Evolutionary conservation across 169 alveolate genomes (phyloP).

Genomic region (Cryptosporidium felis): DNA sequence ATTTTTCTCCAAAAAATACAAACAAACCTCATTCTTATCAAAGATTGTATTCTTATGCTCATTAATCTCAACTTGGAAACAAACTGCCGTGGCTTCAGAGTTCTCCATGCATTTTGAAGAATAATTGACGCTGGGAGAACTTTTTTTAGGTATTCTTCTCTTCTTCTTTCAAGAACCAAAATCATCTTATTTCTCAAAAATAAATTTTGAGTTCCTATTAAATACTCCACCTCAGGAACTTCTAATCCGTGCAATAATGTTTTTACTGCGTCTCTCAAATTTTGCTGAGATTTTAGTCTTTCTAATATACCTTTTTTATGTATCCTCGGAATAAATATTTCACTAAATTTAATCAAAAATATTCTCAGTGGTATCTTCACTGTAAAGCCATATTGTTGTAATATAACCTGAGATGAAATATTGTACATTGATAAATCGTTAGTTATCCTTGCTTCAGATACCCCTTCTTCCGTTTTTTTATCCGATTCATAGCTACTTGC

Average conservation of each 20-base stretch:
- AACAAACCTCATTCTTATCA: constrained; percentile 52
- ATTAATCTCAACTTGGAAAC: constrained; percentile 13
- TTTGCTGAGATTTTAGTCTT: constrained; percentile 16
- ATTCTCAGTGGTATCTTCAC: constrained; percentile 43
- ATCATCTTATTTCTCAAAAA: constrained; percentile 58
- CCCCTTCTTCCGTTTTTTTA: constrained; percentile 35
- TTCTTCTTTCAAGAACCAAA: constrained; percentile 57
- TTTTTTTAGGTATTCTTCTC: constrained; percentile 58
- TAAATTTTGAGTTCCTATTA: constrained; percentile 40
- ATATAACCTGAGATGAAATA: constrained; percentile 47
- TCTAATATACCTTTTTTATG: constrained; percentile 62
- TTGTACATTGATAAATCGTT: constrained; percentile 34
- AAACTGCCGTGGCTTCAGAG: constrained; percentile 45
- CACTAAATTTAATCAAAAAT: constrained; percentile 54
- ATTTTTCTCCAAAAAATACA: constrained; percentile 20
- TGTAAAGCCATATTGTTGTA: constrained; percentile 60
- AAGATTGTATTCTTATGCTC: constrained; percentile 65
- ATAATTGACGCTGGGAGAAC: constrained; percentile 40
- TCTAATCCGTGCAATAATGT: constrained; percentile 35
- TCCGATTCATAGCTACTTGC: constrained; percentile 19
- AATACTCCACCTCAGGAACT: constrained; percentile 60
- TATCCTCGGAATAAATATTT: constrained; percentile 60
- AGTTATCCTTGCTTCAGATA: constrained; percentile 5
- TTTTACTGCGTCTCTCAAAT: constrained; percentile 43
- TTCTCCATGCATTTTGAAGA: constrained; percentile 71